Evolutionary conservation across 768 basidiomycete genomes (phyloP).

Genomic region (Phaeolepiota aurea): DNA sequence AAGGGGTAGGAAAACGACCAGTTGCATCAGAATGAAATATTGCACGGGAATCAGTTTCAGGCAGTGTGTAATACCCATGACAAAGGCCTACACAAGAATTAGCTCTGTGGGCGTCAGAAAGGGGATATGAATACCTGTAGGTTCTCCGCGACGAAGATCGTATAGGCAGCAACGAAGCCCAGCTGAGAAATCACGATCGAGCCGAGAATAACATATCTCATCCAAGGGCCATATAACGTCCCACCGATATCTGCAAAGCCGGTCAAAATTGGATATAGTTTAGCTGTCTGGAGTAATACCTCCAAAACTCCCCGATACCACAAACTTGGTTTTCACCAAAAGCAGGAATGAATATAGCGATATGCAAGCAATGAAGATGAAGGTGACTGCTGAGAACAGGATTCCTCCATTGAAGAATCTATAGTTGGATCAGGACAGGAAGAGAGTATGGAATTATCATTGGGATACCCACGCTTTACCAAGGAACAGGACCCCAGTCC

Average conservation of each 20-base stretch:
- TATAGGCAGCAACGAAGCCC: slow-evolving; percentile 86
- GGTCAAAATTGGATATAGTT: slow-evolving; percentile 1
- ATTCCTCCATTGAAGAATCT: slow-evolving; percentile 96
- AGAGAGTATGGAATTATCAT: slow-evolving; percentile 4
- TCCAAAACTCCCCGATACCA: slow-evolving; percentile 89
- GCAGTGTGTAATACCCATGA: slow-evolving; percentile 75
- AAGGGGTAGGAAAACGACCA: slow-evolving; percentile 83
- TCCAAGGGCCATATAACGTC: slow-evolving; percentile 81
- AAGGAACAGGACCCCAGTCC: slow-evolving; percentile 92
- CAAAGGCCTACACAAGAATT: slow-evolving; percentile 55
- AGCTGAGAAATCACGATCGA: slow-evolving; percentile 88
- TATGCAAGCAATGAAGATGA: slow-evolving; percentile 75
- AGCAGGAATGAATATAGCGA: slow-evolving; percentile 93
- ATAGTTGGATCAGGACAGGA: background rate
- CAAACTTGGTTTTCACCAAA: slow-evolving; percentile 79
- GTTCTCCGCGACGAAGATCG: slow-evolving; percentile 90
- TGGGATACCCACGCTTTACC: slow-evolving; percentile 74
- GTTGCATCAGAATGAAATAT: slow-evolving; percentile 78
- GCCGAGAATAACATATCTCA: slow-evolving; percentile 82
- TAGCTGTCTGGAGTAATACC: slow-evolving; percentile 32
- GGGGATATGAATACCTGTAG: slow-evolving; percentile 24
- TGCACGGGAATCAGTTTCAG: slow-evolving; percentile 54
- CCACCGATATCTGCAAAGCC: slow-evolving; percentile 78
- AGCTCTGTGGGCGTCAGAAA: background rate
- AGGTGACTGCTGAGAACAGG: slow-evolving; percentile 74